Evolutionary conservation across 73 alveolate species (phyloP).

Genomic region (Paramecium primaurelia): DNA sequence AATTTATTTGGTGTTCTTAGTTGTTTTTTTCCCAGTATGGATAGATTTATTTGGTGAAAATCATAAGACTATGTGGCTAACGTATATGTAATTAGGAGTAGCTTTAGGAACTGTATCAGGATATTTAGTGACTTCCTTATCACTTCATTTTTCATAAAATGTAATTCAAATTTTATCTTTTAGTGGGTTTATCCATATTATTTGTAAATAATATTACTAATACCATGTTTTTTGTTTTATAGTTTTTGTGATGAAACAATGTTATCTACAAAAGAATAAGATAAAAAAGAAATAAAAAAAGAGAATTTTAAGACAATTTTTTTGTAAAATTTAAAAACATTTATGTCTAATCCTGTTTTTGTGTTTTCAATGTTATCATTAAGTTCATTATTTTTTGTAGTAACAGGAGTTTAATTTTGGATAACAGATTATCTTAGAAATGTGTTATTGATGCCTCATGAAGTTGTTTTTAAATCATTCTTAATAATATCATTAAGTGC

Average conservation of each 20-base stretch:
- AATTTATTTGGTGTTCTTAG: slow-evolving; percentile 58
- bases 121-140: slow-evolving; percentile 19
- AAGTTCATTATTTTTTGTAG: slow-evolving; percentile 83
- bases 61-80: slow-evolving; percentile 54
- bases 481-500: slow-evolving; percentile 80
- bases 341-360: slow-evolving; percentile 22
- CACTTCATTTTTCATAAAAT: not conserved
- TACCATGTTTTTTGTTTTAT: slow-evolving; percentile 27
- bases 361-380: slow-evolving; percentile 67
- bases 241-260: not conserved
- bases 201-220: slow-evolving; percentile 22
- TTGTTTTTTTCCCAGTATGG: slow-evolving; percentile 81
- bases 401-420: slow-evolving; percentile 97
- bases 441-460: slow-evolving; percentile 69
- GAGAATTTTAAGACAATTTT: not conserved
- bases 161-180: not conserved
- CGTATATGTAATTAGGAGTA: slow-evolving; percentile 53
- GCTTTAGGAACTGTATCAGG: slow-evolving; percentile 59
- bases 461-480: slow-evolving; percentile 72
- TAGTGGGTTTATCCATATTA: slow-evolving; percentile 59
- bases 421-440: slow-evolving; percentile 87
- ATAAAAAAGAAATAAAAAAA: not conserved
- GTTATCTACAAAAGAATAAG: not conserved
- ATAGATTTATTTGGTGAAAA: slow-evolving; percentile 63
- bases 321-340: not conserved